Percentiles rank a stretch among this genome's conserved stretches.
phyloP scores from a whole-genome alignment of 2,329 filamentous ascomycete species.

The Hirsutella minnesotensis region DNA sequence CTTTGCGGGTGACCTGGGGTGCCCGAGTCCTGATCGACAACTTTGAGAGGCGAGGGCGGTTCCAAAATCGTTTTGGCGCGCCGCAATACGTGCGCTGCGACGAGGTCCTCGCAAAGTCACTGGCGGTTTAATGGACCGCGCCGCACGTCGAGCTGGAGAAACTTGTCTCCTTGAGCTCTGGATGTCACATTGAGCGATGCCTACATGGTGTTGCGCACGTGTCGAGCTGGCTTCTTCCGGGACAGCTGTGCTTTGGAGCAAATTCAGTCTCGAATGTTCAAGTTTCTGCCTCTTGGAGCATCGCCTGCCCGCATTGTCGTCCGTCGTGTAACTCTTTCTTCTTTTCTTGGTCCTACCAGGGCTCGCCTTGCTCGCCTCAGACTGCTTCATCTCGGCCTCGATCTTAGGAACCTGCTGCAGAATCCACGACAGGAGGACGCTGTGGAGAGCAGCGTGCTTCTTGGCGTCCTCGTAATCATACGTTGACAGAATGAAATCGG shows the following conservation, averaged over 20 bases:
- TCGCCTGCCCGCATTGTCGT: not conserved
- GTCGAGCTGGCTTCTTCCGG: not conserved
- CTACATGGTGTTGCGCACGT: too few species aligned
- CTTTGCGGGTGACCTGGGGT: not conserved
- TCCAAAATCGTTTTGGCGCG: conserved; percentile 12
- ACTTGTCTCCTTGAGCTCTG: not conserved
- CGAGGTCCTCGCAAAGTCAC: not conserved
- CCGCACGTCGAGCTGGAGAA: not conserved
- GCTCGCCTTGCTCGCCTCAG: not conserved
- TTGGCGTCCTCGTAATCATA: conserved; percentile 3
- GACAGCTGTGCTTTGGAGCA: not conserved
- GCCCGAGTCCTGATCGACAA: not conserved
- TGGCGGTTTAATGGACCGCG: not conserved
- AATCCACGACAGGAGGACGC: conserved; percentile 13
- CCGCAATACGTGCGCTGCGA: conserved; percentile 2
- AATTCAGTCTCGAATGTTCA: not conserved
- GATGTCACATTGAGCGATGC: not conserved
- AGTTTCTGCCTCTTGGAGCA: not conserved
- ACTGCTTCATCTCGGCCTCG: conserved; percentile 9
- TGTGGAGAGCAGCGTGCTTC: conserved; percentile 7
- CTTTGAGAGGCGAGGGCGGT: not conserved
- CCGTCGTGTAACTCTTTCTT: not conserved
- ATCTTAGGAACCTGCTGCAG: conserved; percentile 13
- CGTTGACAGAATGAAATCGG: conserved; percentile 2
- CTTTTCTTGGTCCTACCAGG: not conserved